Conservation (phyloP, 768 basidiomycete species). For the Lactarius quietus region DNA sequence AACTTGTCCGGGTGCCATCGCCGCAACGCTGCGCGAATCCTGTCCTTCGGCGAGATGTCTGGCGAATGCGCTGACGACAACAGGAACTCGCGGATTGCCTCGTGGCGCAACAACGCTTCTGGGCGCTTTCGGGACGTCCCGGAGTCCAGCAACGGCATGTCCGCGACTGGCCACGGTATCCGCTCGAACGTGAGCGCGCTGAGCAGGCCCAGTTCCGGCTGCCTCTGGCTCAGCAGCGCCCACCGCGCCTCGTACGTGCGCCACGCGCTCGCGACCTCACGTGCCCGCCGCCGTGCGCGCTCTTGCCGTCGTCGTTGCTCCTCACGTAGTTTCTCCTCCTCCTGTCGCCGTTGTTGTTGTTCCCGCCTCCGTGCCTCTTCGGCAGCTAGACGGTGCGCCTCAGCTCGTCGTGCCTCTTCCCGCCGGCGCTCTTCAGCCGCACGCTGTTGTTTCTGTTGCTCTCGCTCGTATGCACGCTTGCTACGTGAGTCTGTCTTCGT, state of each 20-base stretch:
- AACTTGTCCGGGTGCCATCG: constrained; percentile 85
- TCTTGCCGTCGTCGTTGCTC: constrained; percentile 40
- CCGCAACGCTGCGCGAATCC: constrained; percentile 62
- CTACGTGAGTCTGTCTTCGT: not conserved
- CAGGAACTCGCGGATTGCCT: constrained; percentile 54
- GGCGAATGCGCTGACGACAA: constrained; percentile 60
- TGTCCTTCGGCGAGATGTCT: constrained; percentile 55
- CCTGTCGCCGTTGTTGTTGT: constrained; percentile 19
- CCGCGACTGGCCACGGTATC: constrained; percentile 69
- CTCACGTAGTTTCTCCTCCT: constrained; percentile 49
- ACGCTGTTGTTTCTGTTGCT: constrained; percentile 1
- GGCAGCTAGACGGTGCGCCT: constrained; percentile 13
- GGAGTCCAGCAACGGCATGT: constrained; percentile 34
- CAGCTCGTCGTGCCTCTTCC: constrained; percentile 14
- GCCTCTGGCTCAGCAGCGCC: constrained; percentile 54
- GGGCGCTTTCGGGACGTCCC: constrained; percentile 26
- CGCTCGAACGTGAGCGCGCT: constrained; percentile 49
- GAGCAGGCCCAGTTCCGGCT: constrained; percentile 50
- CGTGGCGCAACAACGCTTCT: constrained; percentile 50
- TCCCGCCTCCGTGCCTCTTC: constrained; percentile 46
- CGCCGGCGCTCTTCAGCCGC: constrained; percentile 11
- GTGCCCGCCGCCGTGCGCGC: constrained; percentile 38
- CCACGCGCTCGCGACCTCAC: constrained; percentile 36
- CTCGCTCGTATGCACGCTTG: constrained; percentile 1
- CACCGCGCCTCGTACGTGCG: constrained; percentile 41